Evolutionary conservation across 495 filamentous ascomycete species (phyloP), one percentile per base, ranked within the genome.

Genomic region (Opeltia flavorubescens): DNA sequence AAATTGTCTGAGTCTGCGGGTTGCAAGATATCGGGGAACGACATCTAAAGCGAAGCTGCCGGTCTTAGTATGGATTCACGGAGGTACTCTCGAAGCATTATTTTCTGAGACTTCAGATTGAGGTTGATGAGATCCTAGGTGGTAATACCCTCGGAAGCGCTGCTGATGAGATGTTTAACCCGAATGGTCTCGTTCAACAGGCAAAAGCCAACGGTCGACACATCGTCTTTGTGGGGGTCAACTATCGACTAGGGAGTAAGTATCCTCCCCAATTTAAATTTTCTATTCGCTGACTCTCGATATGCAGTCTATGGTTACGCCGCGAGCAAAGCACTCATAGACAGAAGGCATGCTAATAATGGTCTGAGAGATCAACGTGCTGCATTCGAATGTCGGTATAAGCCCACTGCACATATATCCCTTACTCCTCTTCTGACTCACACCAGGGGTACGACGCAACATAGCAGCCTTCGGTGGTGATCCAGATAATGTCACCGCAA

Each of bases 221-320:
- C 0, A 48, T 67, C 18, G 59, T 69, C 17, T 62, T 60, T 31
- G 67, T 71, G 13, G 59, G 46, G 2, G 63, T 71, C 46, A 68
- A 67, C 31, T 71, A 69, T 53, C 62, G 67, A 17, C 51, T 70
- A 2, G 66, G 67, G 24, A 40, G 49, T 65, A 46, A 55, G 62
- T 25, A 53, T 51, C 6, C 59, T 61, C 46, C 43, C 55, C 1
- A 52, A 58, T 1, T 1, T 3, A 17, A 25, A 5, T 2, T 21
- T 7, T 7, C 3, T 12, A n/a, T 5, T 4, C 17, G 27, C 25
- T 50, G 15, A 50, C 11, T 0, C 28, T 0, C 8, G 1, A 17
- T 15, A 15, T n/a, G n/a, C 11, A 50, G 44, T 58, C 7, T 58
- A 59, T 25, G 59, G 59, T n/a, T 61, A 51, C 48, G 59, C 59